These are phyloP conservation scores for Vickermania spadyakhi DNA, from an alignment of 208 protist species.

Conservation along the genomic window DNA sequence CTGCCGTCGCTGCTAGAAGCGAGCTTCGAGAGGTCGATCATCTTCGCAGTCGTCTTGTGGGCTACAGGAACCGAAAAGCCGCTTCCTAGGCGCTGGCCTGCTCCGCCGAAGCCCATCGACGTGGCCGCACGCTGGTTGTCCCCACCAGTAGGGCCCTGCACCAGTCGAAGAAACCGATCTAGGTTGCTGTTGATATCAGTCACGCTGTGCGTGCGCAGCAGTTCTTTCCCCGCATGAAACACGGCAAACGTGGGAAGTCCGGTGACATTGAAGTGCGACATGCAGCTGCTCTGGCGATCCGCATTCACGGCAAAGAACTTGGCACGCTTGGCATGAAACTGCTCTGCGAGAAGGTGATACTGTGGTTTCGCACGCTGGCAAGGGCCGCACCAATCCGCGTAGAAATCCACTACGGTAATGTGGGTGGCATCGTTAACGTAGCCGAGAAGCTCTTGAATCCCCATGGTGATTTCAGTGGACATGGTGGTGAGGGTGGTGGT, in stretches of 20 bases:
- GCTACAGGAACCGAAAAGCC: conserved; percentile 8
- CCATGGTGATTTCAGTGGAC: conserved; percentile 66
- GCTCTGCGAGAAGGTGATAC: conserved; percentile 44
- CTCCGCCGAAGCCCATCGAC: not conserved
- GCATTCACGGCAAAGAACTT: conserved; percentile 77
- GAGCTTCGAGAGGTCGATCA: conserved; percentile 36
- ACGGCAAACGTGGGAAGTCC: conserved; percentile 80
- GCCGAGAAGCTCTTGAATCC: conserved; percentile 45
- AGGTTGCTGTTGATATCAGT: conserved; percentile 45
- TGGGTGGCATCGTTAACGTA: conserved; percentile 21
- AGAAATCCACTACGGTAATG: conserved; percentile 81
- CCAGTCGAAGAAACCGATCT: conserved; percentile 10
- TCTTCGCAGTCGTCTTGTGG: conserved; percentile 33
- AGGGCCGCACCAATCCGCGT: conserved; percentile 85
- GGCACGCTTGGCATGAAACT: conserved; percentile 37
- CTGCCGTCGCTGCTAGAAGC: conserved; percentile 23
- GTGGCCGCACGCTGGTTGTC: not conserved
- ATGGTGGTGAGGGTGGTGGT: not conserved
- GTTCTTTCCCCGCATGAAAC: conserved; percentile 33
- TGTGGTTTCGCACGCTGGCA: conserved; percentile 63
- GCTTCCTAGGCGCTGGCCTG: not conserved
- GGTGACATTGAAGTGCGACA: conserved; percentile 30
- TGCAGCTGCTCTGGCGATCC: conserved; percentile 58
- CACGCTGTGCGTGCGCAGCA: conserved; percentile 39
- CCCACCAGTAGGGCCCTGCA: not conserved